Base-by-base conservation (phyloP, 2,329 filamentous ascomycete genomes). In the Ambrosiella beaveri region DNA sequence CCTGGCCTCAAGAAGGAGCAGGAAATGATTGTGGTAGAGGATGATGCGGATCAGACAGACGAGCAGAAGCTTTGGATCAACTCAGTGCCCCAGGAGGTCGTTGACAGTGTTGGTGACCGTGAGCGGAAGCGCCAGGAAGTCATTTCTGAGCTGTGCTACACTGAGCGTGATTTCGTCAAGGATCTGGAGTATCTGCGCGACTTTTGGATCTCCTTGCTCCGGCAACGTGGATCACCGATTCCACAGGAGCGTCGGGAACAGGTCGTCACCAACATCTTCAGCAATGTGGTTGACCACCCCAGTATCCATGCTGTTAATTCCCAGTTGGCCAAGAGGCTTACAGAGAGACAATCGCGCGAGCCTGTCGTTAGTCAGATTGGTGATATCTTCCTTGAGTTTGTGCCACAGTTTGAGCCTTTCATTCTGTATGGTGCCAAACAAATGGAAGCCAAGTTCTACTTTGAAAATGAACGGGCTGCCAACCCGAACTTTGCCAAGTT, bases 61-160 rank as follows among this genome's bases (percentile, higher is more conserved):
- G 90, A 97, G 69, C 93, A 97, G 73, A 97, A 97, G 70, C 78
- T 98, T 41, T 98, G 93, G 93, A 98, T 98, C 71, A 97, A 97
- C 69, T 95, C 90, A 12, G 93, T 98, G 40, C 88, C 90, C 0
- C 93, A 95, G 69, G 93, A 97, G 68, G 76, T 98, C 59, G 89
- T 90, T 0, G 90, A 97, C 64, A 87, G 84, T 66, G 84, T 96
- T 37, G 83, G 82, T 54, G 93, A 98, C 64, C 81, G 80, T 63
- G 93, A 98, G 70, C 94, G 95, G 81, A 97, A 97, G 74, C 82
- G 93, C 50, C 93, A 98, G 68, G 93, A 98, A 68, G 87, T 98
- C 64, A 96, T 98, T 61, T 96, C 91, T 5, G 93, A 98, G 69
- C 84, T 97, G 62, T 96, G 94, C 82, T 98, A 98, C 72, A 98